These are phyloP conservation scores for Arthrobotrys pseudoclavata DNA, from an alignment of 2,329 filamentous ascomycete species.

Conservation along the genomic window DNA sequence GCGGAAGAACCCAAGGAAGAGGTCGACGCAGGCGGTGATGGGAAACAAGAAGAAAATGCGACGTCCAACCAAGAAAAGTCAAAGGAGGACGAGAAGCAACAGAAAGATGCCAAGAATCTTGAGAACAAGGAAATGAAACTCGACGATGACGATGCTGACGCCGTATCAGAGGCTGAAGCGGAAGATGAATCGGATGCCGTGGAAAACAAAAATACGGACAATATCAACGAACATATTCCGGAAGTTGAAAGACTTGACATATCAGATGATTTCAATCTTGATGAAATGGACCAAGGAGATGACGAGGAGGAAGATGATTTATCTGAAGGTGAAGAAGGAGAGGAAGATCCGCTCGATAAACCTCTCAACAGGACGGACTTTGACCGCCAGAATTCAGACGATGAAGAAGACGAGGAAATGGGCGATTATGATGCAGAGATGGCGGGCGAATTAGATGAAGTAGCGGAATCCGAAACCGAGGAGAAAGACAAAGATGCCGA, in stretches of 20 bases:
- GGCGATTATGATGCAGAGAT: constrained; percentile 69
- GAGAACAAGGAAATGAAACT: constrained; percentile 74
- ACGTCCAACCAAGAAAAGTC: constrained; percentile 66
- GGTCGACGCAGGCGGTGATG: constrained; percentile 67
- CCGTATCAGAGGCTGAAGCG: constrained; percentile 46
- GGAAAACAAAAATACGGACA: constrained; percentile 75
- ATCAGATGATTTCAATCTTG: constrained; percentile 88
- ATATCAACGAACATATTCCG: constrained; percentile 80
- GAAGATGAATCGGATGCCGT: constrained; percentile 61
- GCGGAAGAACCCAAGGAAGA: constrained; percentile 67
- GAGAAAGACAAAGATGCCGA: constrained; percentile 66
- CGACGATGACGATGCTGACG: constrained; percentile 69
- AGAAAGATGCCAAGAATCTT: constrained; percentile 71
- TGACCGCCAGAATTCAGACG: constrained; percentile 67
- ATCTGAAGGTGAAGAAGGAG: constrained; percentile 73
- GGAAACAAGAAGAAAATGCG: constrained; percentile 62
- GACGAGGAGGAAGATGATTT: constrained; percentile 70
- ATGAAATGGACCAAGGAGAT: constrained; percentile 74
- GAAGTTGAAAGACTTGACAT: constrained; percentile 86
- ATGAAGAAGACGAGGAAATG: constrained; percentile 70
- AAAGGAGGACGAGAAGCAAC: constrained; percentile 64
- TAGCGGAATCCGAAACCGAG: constrained; percentile 71
- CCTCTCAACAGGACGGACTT: constrained; percentile 65
- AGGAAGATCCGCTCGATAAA: constrained; percentile 66
- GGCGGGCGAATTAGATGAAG: constrained; percentile 68